Base-by-base conservation (phyloP, 148 eudicot genomes). In the Pharnaceum exiguum region DNA sequence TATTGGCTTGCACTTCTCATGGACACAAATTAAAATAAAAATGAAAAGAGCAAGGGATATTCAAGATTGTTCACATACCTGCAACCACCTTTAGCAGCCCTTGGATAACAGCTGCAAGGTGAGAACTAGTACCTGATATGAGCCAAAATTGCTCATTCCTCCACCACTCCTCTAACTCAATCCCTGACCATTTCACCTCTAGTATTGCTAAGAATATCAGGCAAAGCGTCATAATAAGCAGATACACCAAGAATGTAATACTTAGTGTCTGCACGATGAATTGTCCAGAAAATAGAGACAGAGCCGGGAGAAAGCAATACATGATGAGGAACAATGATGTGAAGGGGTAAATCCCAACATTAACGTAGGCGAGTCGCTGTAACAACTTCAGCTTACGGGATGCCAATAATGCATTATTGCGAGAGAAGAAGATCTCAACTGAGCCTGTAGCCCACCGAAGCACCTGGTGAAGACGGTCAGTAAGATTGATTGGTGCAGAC, bases 381-480 rank as follows among this genome's bases (percentile, higher is more conserved):
- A 90, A 79, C 10, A 77, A 2, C 38, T 72, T 76, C 13, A 90
- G 80, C 5, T 32, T 28, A 13, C 70, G 59, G 10, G 93, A 59
- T 1, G 73, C 93, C 0, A 90, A 67, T 5, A 87, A 46, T 0
- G 95, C 93, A 10, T 90, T 91, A 74, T 91, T 91, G 40, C 84
- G 44, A 4, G 97, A 91, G 76, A 87, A 90, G 75, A 91, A 91
- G 27, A 91, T 91, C 48, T 91, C 97, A 0, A 91, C 97, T 0
- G 96, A 91, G 0, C 97, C 97, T 0, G 96, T 91, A 2, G 97
- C 97, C 97, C 97, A 91, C 5, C 97, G 69, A 5, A 91, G 90
- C 57, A 91, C 97, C 40, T 91, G 97, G 64, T 91, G 97, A n/a
- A 91, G 93, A 40, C 96, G 42, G 23, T 91, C 97, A 0, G 97